Base-by-base conservation (phyloP, 108 stramenopile species). In the Epithemia pelagica region DNA sequence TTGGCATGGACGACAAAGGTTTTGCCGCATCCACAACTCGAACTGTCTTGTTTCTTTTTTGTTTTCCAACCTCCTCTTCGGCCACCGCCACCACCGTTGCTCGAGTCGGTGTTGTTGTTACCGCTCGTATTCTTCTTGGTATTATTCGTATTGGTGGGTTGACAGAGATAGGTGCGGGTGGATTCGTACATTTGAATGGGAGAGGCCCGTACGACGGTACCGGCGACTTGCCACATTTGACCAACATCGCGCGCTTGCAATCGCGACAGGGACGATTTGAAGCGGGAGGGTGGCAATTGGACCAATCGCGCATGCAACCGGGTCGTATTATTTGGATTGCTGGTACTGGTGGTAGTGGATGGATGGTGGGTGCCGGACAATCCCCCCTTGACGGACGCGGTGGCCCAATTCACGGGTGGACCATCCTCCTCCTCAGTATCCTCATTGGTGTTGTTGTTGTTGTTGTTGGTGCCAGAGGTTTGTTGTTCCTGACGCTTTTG, bases 131-230 rank as follows among this genome's bases (percentile, higher is more conserved):
- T 46, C 15, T 46, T 46, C 15, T 46, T 46, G 37, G 37, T 46
- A 15, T 46, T 46, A 15, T 46, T 46, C 10, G 5, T 46, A 15
- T 46, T 46, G 37, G 37, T 15, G 10, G 37, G 10, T 21, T 70
- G 58, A 71, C 98, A 99, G 62, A 73, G 72, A 75, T 92, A 99
- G 15, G 78, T 73, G 30, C 96, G 69, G 28, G 80, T 67, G 25
- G 81, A 71, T 75, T 99, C 96, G 73, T 97, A 88, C 95, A 99
- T 95, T 59, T 90, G 88, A 2, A 96, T 82, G 7, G 89, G 81
- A 1, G 87, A 82, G 1, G 94, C 79, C 22, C 97, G 85, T 15
- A 96, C 88, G 46, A 97, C 95, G 0, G 96, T 98, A 20, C 99
- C 99, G 62, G 69, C 76, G 7, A 99, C 62, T 74, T 98, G 97